Conservation (phyloP, 345 rosid genomes). For the Ricinus communis region DNA sequence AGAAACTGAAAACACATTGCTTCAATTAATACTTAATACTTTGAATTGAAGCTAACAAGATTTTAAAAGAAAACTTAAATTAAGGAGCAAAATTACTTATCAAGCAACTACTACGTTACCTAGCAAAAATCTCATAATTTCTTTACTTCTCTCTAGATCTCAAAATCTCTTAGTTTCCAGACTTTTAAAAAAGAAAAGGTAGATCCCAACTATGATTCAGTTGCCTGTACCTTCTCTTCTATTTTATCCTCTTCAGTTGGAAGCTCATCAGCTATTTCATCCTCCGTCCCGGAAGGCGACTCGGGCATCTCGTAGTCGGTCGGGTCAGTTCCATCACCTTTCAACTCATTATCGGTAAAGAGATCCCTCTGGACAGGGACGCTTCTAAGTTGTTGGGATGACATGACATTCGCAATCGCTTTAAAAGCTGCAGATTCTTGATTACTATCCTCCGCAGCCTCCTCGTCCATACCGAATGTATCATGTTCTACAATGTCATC, state of each 20-base stretch:
- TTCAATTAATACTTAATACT: no score
- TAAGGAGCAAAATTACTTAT: background rate
- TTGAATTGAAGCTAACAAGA: no score
- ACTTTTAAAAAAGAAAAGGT: background rate
- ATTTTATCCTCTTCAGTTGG: background rate
- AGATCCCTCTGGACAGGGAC: constrained; percentile 86
- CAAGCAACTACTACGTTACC: background rate
- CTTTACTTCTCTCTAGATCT: no score
- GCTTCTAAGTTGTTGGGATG: constrained; percentile 65
- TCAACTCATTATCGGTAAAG: constrained; percentile 55
- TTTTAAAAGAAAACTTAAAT: background rate
- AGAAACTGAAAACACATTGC: no score
- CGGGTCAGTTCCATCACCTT: constrained; percentile 35
- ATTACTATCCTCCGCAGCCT: constrained; percentile 43
- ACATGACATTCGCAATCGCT: constrained; percentile 72
- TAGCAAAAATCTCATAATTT: background rate
- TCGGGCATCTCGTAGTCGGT: constrained; percentile 16
- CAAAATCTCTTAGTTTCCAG: no score
- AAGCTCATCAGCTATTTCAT: background rate
- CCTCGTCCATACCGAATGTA: constrained; percentile 43
- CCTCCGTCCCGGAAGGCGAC: constrained; percentile 12
- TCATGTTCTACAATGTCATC: constrained; percentile 32
- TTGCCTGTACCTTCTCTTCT: background rate
- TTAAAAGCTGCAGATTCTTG: constrained; percentile 64
- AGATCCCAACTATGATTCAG: background rate